Conservation (phyloP, 1,284 basidiomycete species). For the Leccinum fuscescens region DNA sequence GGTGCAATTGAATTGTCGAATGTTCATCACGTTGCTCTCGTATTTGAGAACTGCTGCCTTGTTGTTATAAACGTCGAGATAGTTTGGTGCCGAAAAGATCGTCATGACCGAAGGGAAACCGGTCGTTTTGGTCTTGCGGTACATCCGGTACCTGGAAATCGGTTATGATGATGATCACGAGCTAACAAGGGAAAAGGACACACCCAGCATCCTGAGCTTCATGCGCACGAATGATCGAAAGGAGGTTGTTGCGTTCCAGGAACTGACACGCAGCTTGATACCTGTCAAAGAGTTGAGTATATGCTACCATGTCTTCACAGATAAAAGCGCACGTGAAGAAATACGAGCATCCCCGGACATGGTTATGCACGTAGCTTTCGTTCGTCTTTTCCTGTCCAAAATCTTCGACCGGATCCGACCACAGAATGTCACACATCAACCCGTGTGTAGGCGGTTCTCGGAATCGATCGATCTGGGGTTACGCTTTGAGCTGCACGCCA, state of each 20-base stretch:
- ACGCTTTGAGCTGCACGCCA: constrained; percentile 6
- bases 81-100: constrained; percentile 94
- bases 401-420: constrained; percentile 93
- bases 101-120: constrained; percentile 95
- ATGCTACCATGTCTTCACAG: not conserved
- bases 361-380: constrained; percentile 89
- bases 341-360: constrained; percentile 93
- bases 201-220: constrained; percentile 94
- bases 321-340: constrained; percentile 75
- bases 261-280: constrained; percentile 93
- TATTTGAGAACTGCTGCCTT: constrained; percentile 97
- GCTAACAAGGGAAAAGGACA: constrained; percentile 21
- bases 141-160: constrained; percentile 82
- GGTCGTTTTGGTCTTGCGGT: constrained; percentile 93
- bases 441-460: constrained; percentile 93
- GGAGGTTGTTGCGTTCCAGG: constrained; percentile 88
- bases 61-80: constrained; percentile 95
- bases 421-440: constrained; percentile 93
- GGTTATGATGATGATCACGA: constrained; percentile 5
- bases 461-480: constrained; percentile 82
- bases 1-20: constrained; percentile 92
- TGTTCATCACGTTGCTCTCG: constrained; percentile 96
- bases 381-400: constrained; percentile 88
- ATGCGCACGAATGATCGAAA: constrained; percentile 94
- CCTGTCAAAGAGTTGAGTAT: constrained; percentile 31